Evolutionary conservation across 2,329 filamentous ascomycete species (phyloP).

Genomic region (Phaeosphaeria sp.): DNA sequence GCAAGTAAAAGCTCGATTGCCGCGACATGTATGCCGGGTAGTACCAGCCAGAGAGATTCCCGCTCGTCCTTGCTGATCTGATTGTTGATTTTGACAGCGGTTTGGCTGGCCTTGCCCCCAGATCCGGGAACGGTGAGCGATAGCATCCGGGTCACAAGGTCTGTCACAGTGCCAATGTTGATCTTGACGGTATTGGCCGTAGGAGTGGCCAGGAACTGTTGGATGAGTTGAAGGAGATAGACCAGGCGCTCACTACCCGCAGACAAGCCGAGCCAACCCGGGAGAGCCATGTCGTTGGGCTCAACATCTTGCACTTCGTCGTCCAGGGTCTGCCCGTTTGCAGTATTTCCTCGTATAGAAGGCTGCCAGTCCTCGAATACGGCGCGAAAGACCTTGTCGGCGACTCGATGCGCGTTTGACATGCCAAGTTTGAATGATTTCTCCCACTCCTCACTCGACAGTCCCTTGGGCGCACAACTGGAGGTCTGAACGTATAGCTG

Average conservation of each 20-base stretch:
- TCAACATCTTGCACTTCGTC: conserved; percentile 49
- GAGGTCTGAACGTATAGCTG: conserved; percentile 75
- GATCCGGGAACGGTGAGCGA: conserved; percentile 64
- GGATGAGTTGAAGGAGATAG: conserved; percentile 70
- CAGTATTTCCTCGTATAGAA: conserved; percentile 52
- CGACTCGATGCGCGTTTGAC: conserved; percentile 70
- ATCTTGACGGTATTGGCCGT: conserved; percentile 72
- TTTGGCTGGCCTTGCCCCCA: conserved; percentile 48
- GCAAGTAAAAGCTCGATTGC: conserved; percentile 68
- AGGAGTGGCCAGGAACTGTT: conserved; percentile 66
- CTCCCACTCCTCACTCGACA: conserved; percentile 78
- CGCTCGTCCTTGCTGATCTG: conserved; percentile 80
- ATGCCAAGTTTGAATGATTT: conserved; percentile 69
- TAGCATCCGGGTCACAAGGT: conserved; percentile 73
- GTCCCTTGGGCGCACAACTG: conserved; percentile 81
- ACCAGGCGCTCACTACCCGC: conserved; percentile 74
- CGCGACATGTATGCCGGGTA: conserved; percentile 77
- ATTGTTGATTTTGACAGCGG: conserved; percentile 67
- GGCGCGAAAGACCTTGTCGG: conserved; percentile 78
- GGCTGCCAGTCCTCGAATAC: conserved; percentile 85
- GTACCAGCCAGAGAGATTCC: conserved; percentile 74
- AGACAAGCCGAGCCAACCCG: conserved; percentile 75
- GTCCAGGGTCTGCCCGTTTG: conserved; percentile 37
- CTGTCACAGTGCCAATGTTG: conserved; percentile 71
- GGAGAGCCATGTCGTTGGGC: conserved; percentile 59